These are phyloP conservation scores for Boletus mariae DNA, from an alignment of 1,284 basidiomycete genomes.

Conservation along the genomic window DNA sequence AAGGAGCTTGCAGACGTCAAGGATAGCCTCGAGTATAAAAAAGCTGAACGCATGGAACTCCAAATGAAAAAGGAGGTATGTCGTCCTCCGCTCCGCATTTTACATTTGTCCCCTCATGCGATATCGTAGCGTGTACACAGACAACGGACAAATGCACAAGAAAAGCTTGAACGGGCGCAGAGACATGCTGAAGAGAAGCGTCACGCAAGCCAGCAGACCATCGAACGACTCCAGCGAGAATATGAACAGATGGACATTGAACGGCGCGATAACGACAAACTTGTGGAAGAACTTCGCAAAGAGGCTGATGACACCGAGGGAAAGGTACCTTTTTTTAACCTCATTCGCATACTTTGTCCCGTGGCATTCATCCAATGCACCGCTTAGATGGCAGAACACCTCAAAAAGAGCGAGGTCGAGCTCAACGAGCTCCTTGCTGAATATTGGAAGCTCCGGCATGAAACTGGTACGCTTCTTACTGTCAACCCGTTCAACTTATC, in stretches of 20 bases:
- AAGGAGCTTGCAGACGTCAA: slow-evolving; percentile 62
- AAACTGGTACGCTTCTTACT: slow-evolving; percentile 52
- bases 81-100: not conserved
- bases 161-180: slow-evolving; percentile 73
- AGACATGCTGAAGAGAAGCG: slow-evolving; percentile 74
- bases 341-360: not conserved
- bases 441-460: slow-evolving; percentile 77
- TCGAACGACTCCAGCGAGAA: slow-evolving; percentile 69
- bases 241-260: slow-evolving; percentile 74
- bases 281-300: slow-evolving; percentile 67
- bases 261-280: slow-evolving; percentile 69
- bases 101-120: not conserved
- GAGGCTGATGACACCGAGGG: slow-evolving; percentile 63
- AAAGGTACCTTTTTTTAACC: slow-evolving; percentile 41
- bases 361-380: slow-evolving; percentile 1
- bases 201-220: slow-evolving; percentile 59
- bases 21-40: slow-evolving; percentile 65
- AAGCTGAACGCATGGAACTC: slow-evolving; percentile 68
- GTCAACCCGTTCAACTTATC: slow-evolving; percentile 4
- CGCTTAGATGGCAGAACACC: slow-evolving; percentile 66
- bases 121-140: slow-evolving; percentile 62
- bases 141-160: slow-evolving; percentile 71
- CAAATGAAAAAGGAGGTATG: slow-evolving; percentile 62
- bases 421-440: slow-evolving; percentile 73
- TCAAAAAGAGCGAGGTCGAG: slow-evolving; percentile 68